phyloP scores from a whole-genome alignment of 1,284 basidiomycete genomes.

The Ceratobasidium papillatum region DNA sequence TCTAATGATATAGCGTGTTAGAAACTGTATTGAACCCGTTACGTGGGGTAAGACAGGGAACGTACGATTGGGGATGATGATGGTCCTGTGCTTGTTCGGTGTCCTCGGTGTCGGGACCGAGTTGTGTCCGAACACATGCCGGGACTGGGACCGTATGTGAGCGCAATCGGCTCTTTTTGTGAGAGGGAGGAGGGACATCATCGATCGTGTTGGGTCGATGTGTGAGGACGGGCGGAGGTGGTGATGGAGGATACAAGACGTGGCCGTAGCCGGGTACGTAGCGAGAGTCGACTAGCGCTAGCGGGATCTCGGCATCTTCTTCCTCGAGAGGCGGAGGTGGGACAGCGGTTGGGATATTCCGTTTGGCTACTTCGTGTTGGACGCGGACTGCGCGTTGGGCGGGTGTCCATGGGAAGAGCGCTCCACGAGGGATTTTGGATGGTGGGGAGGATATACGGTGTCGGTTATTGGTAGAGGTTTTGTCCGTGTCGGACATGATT shows the following conservation, averaged over 20 bases:
- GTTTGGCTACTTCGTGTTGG: slow-evolving; percentile 16
- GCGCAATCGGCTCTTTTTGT: slow-evolving; percentile 1
- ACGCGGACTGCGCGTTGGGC: slow-evolving; percentile 29
- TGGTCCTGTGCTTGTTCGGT: neutral
- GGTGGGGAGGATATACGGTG: slow-evolving; percentile 22
- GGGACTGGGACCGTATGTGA: slow-evolving; percentile 26
- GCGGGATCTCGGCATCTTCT: slow-evolving; percentile 8
- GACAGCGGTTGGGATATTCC: neutral
- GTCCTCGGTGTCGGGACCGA: slow-evolving; percentile 5
- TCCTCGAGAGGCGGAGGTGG: neutral
- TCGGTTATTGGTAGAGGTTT: neutral
- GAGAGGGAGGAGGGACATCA: neutral
- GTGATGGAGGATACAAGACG: neutral
- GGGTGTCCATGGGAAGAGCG: slow-evolving; percentile 37
- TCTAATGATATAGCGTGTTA: neutral
- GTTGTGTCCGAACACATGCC: neutral
- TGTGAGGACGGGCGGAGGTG: neutral
- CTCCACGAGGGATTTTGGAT: slow-evolving; percentile 13
- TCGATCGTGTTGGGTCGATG: neutral
- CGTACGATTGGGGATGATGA: slow-evolving; percentile 10
- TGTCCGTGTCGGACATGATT: neutral
- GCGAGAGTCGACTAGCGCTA: slow-evolving; percentile 30
- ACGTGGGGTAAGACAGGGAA: neutral
- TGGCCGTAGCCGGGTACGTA: slow-evolving; percentile 37
- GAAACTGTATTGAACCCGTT: neutral